Evolutionary conservation across 202 grass and related monocot species (phyloP).

Genomic region (Saccharum hybrid): DNA sequence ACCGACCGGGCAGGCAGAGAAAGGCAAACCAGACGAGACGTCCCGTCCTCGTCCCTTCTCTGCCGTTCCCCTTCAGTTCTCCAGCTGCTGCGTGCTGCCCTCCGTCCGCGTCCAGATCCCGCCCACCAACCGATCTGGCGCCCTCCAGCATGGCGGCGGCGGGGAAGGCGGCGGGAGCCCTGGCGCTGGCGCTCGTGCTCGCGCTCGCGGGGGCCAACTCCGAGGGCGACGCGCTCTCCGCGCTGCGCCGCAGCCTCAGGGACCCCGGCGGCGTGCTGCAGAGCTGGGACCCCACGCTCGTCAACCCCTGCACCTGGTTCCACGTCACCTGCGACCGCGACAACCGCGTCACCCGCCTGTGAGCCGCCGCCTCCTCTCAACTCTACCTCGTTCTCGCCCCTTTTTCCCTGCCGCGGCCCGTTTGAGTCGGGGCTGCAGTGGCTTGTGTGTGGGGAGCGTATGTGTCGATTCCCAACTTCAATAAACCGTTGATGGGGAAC

Average conservation of each 20-base stretch:
- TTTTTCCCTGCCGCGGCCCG: too few relatives aligned
- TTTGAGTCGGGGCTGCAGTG: background rate
- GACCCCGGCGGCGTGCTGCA: conserved; percentile 91
- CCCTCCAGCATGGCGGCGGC: conserved; percentile 38
- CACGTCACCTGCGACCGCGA: conserved; percentile 96
- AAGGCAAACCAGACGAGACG: background rate
- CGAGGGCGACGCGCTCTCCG: conserved; percentile 85
- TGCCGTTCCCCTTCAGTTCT: background rate
- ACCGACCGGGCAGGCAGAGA: background rate
- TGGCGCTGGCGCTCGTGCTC: conserved; percentile 55
- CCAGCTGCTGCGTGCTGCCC: background rate
- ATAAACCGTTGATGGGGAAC: background rate
- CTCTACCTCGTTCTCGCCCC: background rate
- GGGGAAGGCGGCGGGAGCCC: conserved; percentile 41
- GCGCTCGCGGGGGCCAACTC: conserved; percentile 61
- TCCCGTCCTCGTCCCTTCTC: background rate
- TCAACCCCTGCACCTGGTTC: conserved; percentile 99
- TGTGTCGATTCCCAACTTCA: background rate
- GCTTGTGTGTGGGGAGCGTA: background rate
- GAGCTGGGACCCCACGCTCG: conserved; percentile 96
- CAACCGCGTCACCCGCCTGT: conserved; percentile 90
- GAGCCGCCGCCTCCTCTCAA: conserved; percentile 32
- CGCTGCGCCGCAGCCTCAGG: conserved; percentile 76
- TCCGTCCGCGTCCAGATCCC: conserved; percentile 45
- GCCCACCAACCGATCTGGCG: conserved; percentile 20